Evolutionary conservation across 352 stramenopile species (phyloP), one percentile per base, ranked within the genome.

Genomic region (Pythium inflatum): DNA sequence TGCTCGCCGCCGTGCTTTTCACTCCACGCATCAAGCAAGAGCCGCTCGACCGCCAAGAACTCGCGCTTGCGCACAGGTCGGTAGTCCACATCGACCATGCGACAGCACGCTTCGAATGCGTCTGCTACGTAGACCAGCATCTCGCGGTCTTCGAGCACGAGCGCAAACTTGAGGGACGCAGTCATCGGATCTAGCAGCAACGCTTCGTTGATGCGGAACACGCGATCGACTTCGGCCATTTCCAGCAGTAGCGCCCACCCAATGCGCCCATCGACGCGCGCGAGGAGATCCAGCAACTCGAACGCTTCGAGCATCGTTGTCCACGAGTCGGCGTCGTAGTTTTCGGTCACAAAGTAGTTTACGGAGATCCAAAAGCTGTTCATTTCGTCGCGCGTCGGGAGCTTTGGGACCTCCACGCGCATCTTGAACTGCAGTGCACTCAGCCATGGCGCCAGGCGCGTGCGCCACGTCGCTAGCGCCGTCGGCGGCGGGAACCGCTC

Each of bases 241-340:
- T 53, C 56, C 20, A 54, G 40, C 56, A 64, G 27, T 18, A 64
- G n/a, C 16, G 12, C 5, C 56, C 56, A 64, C 13, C 38, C 38
- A 7, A 30, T 30, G 5, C n/a, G 14, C 3, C 20, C 28, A 30
- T 45, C 25, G 5, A 54, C 56, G n/a, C 30, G 41, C 40, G 20
- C 40, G 25, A 64, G 41, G 18, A 64, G 56, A n/a, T 64, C 56
- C 28, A 64, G 41, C 40, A 64, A 30, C 40, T 64, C 56, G 16
- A 64, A 30, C 27, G 56, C 41, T 41, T 64, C 56, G 2, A 45
- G 18, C 40, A 54, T 28, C 22, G 2, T 1, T 1, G 41, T 40
- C 56, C 56, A 64, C n/a, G 33, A 7, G 9, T 7, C 53, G 33
- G 20, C n/a, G 22, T 61, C 53, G 34, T 36, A 61, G 9, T 22